Percentiles rank a stretch among this genome's conserved stretches.
Conservation (phyloP, 345 rosid species). For the Corymbia maculata region DNA sequence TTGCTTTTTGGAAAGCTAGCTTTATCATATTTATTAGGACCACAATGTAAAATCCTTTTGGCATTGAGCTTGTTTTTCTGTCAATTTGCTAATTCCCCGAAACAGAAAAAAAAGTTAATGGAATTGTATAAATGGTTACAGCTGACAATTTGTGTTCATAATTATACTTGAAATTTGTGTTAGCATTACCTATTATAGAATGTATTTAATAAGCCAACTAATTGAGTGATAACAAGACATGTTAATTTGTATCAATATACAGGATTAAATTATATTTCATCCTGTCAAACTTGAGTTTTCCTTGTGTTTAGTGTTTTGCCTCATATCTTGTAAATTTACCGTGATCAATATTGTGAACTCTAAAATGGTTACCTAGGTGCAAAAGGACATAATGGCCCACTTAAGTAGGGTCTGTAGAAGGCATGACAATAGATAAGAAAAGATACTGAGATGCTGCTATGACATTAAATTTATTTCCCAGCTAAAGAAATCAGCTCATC, state of each 20-base stretch:
- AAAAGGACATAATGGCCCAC: background rate
- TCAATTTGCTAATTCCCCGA: background rate
- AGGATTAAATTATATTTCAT: background rate
- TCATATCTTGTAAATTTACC: background rate
- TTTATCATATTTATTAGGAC: background rate
- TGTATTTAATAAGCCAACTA: background rate
- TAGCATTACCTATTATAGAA: background rate
- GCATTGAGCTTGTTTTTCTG: background rate
- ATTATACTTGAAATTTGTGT: background rate
- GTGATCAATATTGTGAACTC: background rate
- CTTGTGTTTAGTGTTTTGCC: background rate
- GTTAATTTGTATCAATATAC: background rate
- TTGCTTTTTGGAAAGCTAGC: background rate
- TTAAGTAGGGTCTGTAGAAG: background rate
- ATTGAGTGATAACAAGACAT: background rate
- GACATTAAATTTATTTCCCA: background rate
- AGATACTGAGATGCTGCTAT: background rate
- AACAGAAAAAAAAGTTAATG: background rate
- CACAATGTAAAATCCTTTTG: background rate
- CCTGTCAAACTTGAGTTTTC: background rate
- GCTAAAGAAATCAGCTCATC: background rate
- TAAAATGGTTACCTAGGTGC: background rate
- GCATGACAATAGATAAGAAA: background rate
- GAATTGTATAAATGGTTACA: background rate
- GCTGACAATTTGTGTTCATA: background rate